Evolutionary conservation across 768 basidiomycete genomes (phyloP), one percentile per base, ranked within the genome.

Genomic region (Boletus rubroflammeus): DNA sequence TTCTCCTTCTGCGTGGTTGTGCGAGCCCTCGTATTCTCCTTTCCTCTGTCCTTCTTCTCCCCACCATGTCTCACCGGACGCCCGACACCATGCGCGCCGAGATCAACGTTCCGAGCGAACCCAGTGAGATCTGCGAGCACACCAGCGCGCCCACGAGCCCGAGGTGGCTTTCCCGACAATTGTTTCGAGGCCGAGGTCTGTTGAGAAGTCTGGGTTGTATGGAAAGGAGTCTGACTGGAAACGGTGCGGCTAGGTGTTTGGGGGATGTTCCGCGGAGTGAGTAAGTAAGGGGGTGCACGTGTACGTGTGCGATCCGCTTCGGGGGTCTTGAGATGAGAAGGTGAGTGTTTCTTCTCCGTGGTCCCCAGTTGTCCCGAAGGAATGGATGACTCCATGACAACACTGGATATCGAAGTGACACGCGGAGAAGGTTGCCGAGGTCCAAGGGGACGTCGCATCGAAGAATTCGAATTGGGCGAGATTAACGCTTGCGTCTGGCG

Each of bases 61-160:
- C 46, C 40, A 10, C 23, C 50, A 14, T 41, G 61, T 43, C 10
- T 68, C 13, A 28, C 40, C 4, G 53, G 57, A 36, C 46, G 55
- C 34, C 61, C 69, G 28, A 71, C 51, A 17, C 69, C 69, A 48
- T 67, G 71, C 15, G 64, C 71, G 14, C 60, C 53, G 0, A 68
- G 47, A 45, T 69, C 69, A 46, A 68, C 67, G 28, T 72, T 71
- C 42, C 65, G 67, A 54, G 67, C 62, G 21, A 73, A 62, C 6
- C 69, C 68, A 6, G 76, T 78, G 26, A 78, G 59, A 50, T 80
- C 77, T 10, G 63, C 69, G 9, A 80, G 64, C 23, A 70, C 73
- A 17, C 70, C 69, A 19, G 51, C 66, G 11, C 62, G 68, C 17
- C 64, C 58, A 43, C 69, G 69, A 0, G 46, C 25, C 10, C 68